Evolutionary conservation across 139 green algal species (phyloP).

Genomic region (Tetradesmus obliquus): DNA sequence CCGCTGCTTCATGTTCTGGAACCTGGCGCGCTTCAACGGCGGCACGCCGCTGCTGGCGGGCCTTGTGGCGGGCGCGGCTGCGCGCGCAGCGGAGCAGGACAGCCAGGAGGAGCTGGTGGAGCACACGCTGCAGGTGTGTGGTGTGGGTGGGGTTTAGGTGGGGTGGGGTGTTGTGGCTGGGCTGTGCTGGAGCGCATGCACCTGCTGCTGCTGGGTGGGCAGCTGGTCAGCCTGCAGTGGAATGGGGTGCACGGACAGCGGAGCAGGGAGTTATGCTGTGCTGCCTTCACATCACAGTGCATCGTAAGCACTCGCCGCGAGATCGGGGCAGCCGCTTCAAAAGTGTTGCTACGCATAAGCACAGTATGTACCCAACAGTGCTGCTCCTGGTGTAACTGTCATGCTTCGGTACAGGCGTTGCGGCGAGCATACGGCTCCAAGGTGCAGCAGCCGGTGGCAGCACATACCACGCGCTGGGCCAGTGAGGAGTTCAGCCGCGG

Average conservation of each 20-base stretch:
- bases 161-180: neutral
- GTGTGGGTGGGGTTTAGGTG: constrained; percentile 56
- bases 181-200: constrained; percentile 41
- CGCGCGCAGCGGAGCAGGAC: constrained; percentile 34
- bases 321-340: no score
- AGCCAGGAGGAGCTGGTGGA: constrained; percentile 31
- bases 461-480: constrained; percentile 58
- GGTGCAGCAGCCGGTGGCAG: constrained; percentile 21
- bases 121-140: constrained; percentile 49
- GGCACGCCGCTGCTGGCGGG: constrained; percentile 37
- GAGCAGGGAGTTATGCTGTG: neutral
- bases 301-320: no score
- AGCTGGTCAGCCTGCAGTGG: neutral
- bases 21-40: constrained; percentile 58
- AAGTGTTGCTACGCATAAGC: no score
- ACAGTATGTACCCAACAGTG: no score
- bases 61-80: constrained; percentile 34
- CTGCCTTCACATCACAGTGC: no score
- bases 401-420: constrained; percentile 12
- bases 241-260: neutral
- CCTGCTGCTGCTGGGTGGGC: constrained; percentile 46
- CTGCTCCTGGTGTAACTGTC: neutral
- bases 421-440: constrained; percentile 31
- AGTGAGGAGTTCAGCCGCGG: constrained; percentile 56
- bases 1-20: constrained; percentile 91